phyloP scores from a whole-genome alignment of 2,329 filamentous ascomycete species.

The Aspergillus versicolor region DNA sequence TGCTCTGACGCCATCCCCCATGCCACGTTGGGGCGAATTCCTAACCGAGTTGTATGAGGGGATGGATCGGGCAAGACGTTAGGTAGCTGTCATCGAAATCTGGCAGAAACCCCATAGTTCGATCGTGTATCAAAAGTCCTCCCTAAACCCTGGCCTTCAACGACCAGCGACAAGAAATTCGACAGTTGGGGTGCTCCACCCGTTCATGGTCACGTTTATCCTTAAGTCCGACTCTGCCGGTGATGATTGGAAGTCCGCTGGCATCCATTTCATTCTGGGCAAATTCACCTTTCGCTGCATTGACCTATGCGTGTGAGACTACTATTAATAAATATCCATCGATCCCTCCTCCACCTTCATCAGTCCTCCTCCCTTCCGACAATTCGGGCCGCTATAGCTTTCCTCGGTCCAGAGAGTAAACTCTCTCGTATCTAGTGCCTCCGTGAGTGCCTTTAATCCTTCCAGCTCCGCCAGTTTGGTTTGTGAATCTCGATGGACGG shows the following conservation, averaged over 20 bases:
- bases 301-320: constrained; percentile 6
- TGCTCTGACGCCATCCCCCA: constrained; percentile 1
- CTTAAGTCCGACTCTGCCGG: constrained; percentile 9
- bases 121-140: not conserved
- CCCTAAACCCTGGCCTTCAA: not conserved
- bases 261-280: not conserved
- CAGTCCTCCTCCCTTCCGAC: not conserved
- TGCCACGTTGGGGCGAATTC: constrained; percentile 2
- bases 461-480: not conserved
- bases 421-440: not conserved
- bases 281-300: constrained; percentile 2
- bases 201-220: constrained; percentile 10
- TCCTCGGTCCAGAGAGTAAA: not conserved
- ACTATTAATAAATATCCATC: constrained; percentile 18
- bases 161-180: not conserved
- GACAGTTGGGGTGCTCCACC: constrained; percentile 5
- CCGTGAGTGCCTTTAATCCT: constrained; percentile 17
- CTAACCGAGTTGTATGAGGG: not conserved
- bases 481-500: constrained; percentile 11
- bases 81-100: constrained; percentile 2
- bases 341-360: constrained; percentile 9
- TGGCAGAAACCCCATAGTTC: not conserved
- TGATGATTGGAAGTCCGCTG: constrained; percentile 2
- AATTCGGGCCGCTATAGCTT: constrained; percentile 5
- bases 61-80: not conserved